Evolutionary conservation across 2,329 filamentous ascomycete species (phyloP).

Genomic region (Graphilbum ipis-grandicollis): DNA sequence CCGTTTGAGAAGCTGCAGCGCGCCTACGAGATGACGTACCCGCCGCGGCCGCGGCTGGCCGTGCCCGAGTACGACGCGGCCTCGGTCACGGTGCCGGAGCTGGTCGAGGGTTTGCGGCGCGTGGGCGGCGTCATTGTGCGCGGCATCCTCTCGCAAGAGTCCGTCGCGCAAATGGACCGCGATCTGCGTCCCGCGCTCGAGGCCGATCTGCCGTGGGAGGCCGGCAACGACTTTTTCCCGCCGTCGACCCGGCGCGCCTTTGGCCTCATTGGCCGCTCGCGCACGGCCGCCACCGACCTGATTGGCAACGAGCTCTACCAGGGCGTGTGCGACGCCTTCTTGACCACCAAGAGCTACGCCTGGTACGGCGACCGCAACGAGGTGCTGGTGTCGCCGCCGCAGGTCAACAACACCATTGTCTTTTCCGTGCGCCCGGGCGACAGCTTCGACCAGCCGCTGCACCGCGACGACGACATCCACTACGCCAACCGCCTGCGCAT

Average conservation of each 20-base stretch:
- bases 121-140: constrained; percentile 2
- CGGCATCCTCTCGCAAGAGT: not conserved
- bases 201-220: constrained; percentile 2
- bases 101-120: not conserved
- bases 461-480: constrained; percentile 13
- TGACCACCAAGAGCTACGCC: not conserved
- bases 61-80: not conserved
- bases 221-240: constrained; percentile 4
- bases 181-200: constrained; percentile 1
- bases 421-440: constrained; percentile 12
- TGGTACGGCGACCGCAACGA: constrained; percentile 1
- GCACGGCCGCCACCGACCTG: not conserved
- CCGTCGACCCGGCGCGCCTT: constrained; percentile 3
- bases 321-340: not conserved
- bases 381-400: constrained; percentile 6
- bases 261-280: constrained; percentile 2
- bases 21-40: not conserved
- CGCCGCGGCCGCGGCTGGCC: not conserved
- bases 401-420: constrained; percentile 15
- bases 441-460: constrained; percentile 8
- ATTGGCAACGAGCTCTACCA: constrained; percentile 2
- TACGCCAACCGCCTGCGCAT: constrained; percentile 8
- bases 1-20: not conserved
- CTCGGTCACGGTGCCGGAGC: not conserved
- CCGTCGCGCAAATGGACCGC: not conserved